phyloP scores from a whole-genome alignment of 2,329 filamentous ascomycete species.

The Fusarium secorum region DNA sequence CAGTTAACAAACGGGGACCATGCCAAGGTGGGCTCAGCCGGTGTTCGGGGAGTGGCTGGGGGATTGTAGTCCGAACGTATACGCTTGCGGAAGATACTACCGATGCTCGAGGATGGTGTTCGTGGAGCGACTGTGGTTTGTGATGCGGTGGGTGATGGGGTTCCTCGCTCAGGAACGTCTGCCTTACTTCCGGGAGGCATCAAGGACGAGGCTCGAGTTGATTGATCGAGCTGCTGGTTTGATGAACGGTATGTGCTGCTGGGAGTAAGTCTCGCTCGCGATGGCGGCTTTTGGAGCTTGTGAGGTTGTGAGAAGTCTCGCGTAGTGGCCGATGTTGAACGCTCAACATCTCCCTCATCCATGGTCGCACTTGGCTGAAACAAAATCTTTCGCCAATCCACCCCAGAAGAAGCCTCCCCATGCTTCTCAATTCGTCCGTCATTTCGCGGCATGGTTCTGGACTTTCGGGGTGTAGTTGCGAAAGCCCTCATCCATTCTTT shows the following conservation, averaged over 20 bases:
- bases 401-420: neutral
- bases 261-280: neutral
- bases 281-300: slow-evolving; percentile 3
- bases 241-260: slow-evolving; percentile 10
- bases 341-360: neutral
- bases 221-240: slow-evolving; percentile 14
- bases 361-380: neutral
- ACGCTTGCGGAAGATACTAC: slow-evolving; percentile 41
- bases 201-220: slow-evolving; percentile 7
- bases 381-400: neutral
- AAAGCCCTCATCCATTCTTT: slow-evolving; percentile 17
- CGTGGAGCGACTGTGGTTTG: slow-evolving; percentile 1
- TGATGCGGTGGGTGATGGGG: slow-evolving; percentile 14
- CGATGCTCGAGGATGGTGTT: slow-evolving; percentile 38
- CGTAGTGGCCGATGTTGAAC: neutral
- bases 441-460: neutral
- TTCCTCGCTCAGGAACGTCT: neutral
- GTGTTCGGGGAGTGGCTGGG: slow-evolving; percentile 29
- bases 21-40: slow-evolving; percentile 30
- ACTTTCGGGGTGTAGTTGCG: slow-evolving; percentile 14
- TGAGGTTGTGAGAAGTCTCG: slow-evolving; percentile 16
- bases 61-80: slow-evolving; percentile 29
- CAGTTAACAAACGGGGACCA: slow-evolving; percentile 42
- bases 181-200: neutral
- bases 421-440: neutral